Conservation (phyloP, 225 moss, liverwort and hornwort species). For the Sphagnum tenellum region DNA sequence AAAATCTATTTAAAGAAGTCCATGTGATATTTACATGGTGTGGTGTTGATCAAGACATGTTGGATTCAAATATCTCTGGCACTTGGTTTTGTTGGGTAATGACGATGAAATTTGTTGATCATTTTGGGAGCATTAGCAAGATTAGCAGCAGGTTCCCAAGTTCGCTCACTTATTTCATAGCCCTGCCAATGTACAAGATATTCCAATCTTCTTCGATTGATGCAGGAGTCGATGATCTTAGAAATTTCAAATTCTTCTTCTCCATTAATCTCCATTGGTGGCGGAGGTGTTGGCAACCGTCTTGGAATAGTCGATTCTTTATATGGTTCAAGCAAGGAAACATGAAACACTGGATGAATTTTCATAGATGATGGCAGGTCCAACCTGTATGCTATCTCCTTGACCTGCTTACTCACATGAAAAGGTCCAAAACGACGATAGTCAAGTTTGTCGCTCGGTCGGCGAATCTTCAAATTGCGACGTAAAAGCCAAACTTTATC, state of each 20-base stretch:
- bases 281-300: conserved; percentile 3
- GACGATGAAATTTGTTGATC: conserved; percentile 1
- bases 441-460: conserved; percentile 9
- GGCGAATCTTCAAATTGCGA: conserved; percentile 10
- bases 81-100: not conserved
- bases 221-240: not conserved
- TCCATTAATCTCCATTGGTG: conserved; percentile 1
- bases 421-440: conserved; percentile 6
- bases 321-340: conserved; percentile 8
- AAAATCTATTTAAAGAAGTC: no score
- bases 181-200: conserved; percentile 4
- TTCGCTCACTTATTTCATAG: conserved; percentile 5
- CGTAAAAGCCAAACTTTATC: conserved; percentile 6
- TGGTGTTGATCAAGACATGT: no score
- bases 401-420: conserved; percentile 1
- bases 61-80: not conserved
- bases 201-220: not conserved
- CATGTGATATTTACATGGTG: no score
- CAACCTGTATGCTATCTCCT: conserved; percentile 6
- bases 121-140: conserved; percentile 4
- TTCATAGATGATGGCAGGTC: conserved; percentile 7
- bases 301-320: conserved; percentile 1
- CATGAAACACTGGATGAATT: conserved; percentile 13
- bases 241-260: not conserved
- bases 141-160: conserved; percentile 1